Conservation (phyloP, 2,329 filamentous ascomycete genomes). For the Pyrenophora tritici-repentis region DNA sequence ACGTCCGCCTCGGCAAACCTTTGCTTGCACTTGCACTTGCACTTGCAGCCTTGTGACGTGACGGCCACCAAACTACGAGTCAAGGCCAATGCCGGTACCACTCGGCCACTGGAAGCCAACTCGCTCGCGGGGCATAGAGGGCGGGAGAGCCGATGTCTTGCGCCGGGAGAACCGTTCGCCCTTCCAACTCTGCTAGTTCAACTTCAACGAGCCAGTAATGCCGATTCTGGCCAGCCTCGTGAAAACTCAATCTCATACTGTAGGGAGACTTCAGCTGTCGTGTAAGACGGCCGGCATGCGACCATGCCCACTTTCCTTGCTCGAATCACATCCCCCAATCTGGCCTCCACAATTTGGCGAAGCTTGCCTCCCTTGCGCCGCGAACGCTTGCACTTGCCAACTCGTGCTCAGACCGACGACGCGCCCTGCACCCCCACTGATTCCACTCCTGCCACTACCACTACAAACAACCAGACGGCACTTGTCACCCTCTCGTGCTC, state of each 20-base stretch:
- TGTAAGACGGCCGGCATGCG: slow-evolving; percentile 25
- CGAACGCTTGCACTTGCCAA: slow-evolving; percentile 23
- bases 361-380: slow-evolving; percentile 35
- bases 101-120: slow-evolving; percentile 37
- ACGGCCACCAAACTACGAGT: slow-evolving; percentile 21
- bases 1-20: slow-evolving; percentile 9
- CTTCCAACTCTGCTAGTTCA: neutral
- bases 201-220: slow-evolving; percentile 15
- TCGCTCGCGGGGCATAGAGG: slow-evolving; percentile 32
- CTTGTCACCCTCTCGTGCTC: slow-evolving; percentile 16
- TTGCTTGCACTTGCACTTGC: neutral
- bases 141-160: slow-evolving; percentile 26
- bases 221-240: slow-evolving; percentile 26
- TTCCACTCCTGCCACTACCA: slow-evolving; percentile 5
- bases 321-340: slow-evolving; percentile 37
- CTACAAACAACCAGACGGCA: slow-evolving; percentile 18
- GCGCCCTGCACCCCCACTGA: no score
- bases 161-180: slow-evolving; percentile 21
- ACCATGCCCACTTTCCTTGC: slow-evolving; percentile 26
- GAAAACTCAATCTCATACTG: no score
- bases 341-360: slow-evolving; percentile 31
- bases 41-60: slow-evolving; percentile 29
- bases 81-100: slow-evolving; percentile 25
- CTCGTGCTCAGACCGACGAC: slow-evolving; percentile 21
- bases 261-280: no score